A percentile compares a stretch with the other conserved stretches of the same genome.
Conservation (phyloP, 768 basidiomycete species). For the Serendipita vermifera region DNA sequence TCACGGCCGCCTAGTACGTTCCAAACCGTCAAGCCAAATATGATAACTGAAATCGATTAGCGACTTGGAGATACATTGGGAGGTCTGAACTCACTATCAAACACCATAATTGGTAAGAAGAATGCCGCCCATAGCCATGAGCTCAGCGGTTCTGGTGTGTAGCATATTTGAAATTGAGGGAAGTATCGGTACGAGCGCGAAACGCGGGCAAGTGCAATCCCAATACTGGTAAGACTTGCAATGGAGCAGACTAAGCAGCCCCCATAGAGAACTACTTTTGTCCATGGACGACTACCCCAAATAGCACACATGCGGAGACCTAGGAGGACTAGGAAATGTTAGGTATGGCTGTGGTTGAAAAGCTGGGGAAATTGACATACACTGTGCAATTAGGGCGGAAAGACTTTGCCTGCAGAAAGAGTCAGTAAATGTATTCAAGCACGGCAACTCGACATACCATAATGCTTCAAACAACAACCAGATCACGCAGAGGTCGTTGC, state of each 20-base stretch:
- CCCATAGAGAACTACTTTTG: not conserved
- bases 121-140: not conserved
- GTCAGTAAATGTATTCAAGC: not conserved
- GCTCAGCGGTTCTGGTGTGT: not conserved
- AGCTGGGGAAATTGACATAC: not conserved
- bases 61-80: not conserved
- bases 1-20: not conserved
- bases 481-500: not conserved
- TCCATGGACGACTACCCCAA: not conserved
- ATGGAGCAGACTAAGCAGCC: not conserved
- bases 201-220: not conserved
- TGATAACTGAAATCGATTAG: not conserved
- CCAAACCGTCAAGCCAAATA: not conserved
- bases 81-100: not conserved
- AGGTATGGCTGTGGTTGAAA: not conserved
- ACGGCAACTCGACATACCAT: not conserved
- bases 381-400: not conserved
- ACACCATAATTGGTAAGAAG: slow-evolving; percentile 1
- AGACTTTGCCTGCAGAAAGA: not conserved
- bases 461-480: slow-evolving; percentile 5
- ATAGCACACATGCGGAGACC: not conserved
- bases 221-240: not conserved
- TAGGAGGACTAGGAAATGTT: not conserved
- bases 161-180: not conserved
- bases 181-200: not conserved